Evolutionary conservation across 768 basidiomycete species (phyloP).

Genomic region (Mycena belliarum): DNA sequence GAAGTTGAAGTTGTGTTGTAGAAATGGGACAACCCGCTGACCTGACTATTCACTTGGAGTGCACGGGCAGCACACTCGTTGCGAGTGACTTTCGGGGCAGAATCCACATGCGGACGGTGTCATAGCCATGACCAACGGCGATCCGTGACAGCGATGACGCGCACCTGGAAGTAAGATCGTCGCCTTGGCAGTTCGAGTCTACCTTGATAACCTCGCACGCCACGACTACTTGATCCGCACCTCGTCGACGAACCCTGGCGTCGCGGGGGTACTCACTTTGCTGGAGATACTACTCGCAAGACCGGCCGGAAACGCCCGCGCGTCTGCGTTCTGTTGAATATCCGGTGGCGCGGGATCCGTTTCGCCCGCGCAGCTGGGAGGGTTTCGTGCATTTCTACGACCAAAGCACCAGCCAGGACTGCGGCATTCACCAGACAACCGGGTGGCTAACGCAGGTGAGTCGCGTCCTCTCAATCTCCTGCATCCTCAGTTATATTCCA

Average conservation of each 20-base stretch:
- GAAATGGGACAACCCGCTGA: too few species aligned
- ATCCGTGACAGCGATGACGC: too few species aligned
- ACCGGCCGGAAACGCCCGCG: slow-evolving; percentile 12
- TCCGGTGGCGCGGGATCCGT: slow-evolving; percentile 8
- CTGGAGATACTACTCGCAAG: slow-evolving; percentile 21
- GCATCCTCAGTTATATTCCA: not conserved
- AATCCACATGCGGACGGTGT: too few species aligned
- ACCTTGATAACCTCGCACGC: too few species aligned
- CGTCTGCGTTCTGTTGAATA: not conserved
- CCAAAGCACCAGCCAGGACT: not conserved
- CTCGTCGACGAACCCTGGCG: slow-evolving; percentile 20
- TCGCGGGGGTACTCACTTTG: slow-evolving; percentile 18
- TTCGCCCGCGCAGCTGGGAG: slow-evolving; percentile 8
- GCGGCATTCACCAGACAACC: slow-evolving; percentile 20
- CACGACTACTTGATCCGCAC: too few species aligned
- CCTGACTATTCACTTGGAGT: too few species aligned
- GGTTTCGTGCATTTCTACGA: slow-evolving; percentile 10
- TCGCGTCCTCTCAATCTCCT: not conserved
- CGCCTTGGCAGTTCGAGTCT: too few species aligned
- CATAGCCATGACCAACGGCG: too few species aligned
- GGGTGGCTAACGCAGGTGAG: slow-evolving; percentile 21
- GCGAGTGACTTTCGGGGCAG: too few species aligned
- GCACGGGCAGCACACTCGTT: too few species aligned
- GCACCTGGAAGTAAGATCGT: too few species aligned
- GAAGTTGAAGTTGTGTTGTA: too few species aligned